Evolutionary conservation across 768 basidiomycete genomes (phyloP), one percentile per base, ranked within the genome.

Genomic region (Boletus rex-veris): DNA sequence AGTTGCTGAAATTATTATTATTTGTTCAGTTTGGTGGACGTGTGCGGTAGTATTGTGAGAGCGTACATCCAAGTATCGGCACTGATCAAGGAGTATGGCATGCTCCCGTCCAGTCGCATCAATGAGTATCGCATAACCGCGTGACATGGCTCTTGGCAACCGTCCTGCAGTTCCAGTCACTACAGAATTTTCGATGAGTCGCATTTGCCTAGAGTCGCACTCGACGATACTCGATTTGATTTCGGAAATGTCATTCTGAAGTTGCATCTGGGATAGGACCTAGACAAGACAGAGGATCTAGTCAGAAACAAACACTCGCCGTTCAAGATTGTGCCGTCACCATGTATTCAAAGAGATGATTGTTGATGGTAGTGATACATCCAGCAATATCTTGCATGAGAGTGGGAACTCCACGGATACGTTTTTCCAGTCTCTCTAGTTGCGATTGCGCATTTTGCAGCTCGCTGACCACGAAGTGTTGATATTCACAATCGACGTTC

Each of bases 281-380:
- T 54, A 12, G 11, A 16, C 26, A 31, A n/a, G 11, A 21, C 9
- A 33, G 9, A n/a, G 19, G 6, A 7, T 28, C 28, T 3, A 3
- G 15, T 52, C 19, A 37, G 18, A 5, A 37, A 11, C 1, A 10
- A 30, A 24, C 3, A 7, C 1, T 4, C 9, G 2, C 5, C 2
- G 4, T 6, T n/a, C 12, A 24, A 7, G 28, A 42, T 11, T 3
- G 18, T 38, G 43, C 21, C 10, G 28, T 48, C n/a, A 58, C 57
- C 50, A 30, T 8, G 71, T 44, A 51, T 28, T 51, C 35, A 2
- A 52, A 37, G 10, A 58, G 38, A n/a, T 15, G 15, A 10, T 30
- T 33, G n/a, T 54, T 50, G 40, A 50, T 38, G 11, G 18, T 5
- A 35, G 48, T n/a, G 18, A 49, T 21, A n/a, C 44, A 43, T 7